Evolutionary conservation across 176 grass and related monocot species (phyloP).

Genomic region (Stipa capillata): DNA sequence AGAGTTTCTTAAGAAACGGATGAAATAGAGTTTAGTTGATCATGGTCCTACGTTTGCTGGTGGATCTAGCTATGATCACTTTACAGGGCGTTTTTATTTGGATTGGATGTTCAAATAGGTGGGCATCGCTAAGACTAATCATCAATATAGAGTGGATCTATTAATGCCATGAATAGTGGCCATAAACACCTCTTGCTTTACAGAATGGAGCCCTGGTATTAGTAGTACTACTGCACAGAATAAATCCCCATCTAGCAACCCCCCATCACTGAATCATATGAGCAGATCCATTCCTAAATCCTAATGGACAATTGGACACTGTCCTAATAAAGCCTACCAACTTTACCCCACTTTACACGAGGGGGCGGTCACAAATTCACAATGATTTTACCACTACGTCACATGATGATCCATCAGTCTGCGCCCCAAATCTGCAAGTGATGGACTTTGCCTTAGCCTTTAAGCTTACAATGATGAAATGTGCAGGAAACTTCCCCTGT

Average conservation of each 20-base stretch:
- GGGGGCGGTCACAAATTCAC: neutral
- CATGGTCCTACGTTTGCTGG: slow-evolving; percentile 26
- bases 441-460: slow-evolving; percentile 27
- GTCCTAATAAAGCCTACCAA: neutral
- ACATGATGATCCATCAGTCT: neutral
- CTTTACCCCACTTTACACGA: slow-evolving; percentile 7
- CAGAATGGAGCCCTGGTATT: slow-evolving; percentile 5
- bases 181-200: slow-evolving; percentile 18
- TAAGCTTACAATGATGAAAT: slow-evolving; percentile 16
- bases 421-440: slow-evolving; percentile 31
- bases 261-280: too few species aligned
- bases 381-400: neutral
- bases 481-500: neutral
- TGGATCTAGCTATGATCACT: slow-evolving; percentile 23
- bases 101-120: slow-evolving; percentile 15
- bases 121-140: neutral
- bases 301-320: neutral
- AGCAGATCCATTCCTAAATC: neutral
- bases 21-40: neutral
- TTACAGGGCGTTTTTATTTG: slow-evolving; percentile 19
- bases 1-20: neutral
- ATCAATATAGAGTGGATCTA: neutral
- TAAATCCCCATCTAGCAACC: neutral
- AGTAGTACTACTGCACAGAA: neutral
- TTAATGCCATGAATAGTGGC: slow-evolving; percentile 24